These are phyloP conservation scores for Physcomitrellopsis africana DNA, from an alignment of 225 moss, liverwort and hornwort species.

Conservation along the genomic window DNA sequence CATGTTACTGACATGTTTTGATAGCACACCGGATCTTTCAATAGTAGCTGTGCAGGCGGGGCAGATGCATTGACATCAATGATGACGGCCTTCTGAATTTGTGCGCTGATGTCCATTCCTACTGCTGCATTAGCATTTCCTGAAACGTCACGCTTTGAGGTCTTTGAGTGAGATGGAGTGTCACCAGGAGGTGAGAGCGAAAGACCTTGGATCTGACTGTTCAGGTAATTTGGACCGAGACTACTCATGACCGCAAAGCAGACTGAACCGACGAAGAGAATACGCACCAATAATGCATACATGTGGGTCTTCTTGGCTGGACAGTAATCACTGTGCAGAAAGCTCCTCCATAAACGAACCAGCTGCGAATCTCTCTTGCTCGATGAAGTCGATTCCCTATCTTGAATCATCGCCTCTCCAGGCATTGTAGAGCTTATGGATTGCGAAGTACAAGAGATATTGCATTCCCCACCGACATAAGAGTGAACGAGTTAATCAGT, in stretches of 20 bases:
- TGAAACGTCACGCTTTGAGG: neutral
- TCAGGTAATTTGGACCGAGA: neutral
- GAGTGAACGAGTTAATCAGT: too few relatives aligned
- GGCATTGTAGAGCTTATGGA: too few relatives aligned
- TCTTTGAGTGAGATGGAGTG: neutral
- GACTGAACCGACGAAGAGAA: neutral
- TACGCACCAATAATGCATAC: neutral
- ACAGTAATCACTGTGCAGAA: neutral
- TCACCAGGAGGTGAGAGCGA: neutral
- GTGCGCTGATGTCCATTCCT: neutral
- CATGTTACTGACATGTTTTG: conserved; percentile 28
- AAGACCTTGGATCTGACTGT: neutral
- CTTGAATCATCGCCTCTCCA: neutral
- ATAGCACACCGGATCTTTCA: neutral
- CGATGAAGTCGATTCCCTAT: neutral
- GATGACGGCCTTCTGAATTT: neutral
- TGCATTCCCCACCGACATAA: too few relatives aligned
- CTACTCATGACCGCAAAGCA: neutral
- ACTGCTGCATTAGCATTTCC: neutral
- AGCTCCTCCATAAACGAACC: neutral
- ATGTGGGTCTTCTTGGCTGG: neutral
- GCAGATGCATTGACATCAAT: neutral
- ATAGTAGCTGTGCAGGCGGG: neutral
- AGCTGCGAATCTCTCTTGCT: neutral
- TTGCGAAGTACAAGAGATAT: too few relatives aligned